These are phyloP conservation scores for Tylopilus vinaceipallidus DNA, from an alignment of 768 basidiomycete genomes.

Conservation along the genomic window DNA sequence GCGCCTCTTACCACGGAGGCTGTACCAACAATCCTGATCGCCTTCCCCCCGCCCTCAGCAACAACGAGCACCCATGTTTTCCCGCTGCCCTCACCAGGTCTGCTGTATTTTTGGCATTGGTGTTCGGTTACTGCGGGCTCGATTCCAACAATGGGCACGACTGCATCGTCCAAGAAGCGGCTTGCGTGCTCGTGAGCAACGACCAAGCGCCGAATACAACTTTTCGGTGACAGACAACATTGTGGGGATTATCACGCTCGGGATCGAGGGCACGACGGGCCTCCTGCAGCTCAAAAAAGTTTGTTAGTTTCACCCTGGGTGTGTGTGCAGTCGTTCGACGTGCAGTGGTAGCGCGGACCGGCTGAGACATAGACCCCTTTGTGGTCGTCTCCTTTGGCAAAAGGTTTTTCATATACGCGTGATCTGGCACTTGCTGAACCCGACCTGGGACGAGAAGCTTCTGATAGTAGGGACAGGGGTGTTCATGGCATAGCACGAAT, in stretches of 20 bases:
- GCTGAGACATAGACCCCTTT: conserved; percentile 98
- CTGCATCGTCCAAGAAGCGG: conserved; percentile 34
- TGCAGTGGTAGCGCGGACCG: conserved; percentile 83
- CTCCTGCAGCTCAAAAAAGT: conserved; percentile 89
- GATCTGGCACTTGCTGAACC: conserved; percentile 80
- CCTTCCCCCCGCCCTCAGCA: conserved; percentile 11
- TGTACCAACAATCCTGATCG: conserved; percentile 13
- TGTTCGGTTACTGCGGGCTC: conserved; percentile 33
- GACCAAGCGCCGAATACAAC: conserved; percentile 48
- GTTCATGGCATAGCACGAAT: too few species aligned
- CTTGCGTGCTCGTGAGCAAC: conserved; percentile 40
- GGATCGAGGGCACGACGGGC: conserved; percentile 81
- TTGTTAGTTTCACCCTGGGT: conserved; percentile 30
- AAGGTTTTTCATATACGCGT: conserved; percentile 95
- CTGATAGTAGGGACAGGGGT: too few species aligned
- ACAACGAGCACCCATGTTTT: conserved; percentile 8
- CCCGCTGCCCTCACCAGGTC: conserved; percentile 23
- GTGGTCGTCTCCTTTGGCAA: conserved; percentile 95
- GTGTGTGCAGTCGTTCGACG: background rate
- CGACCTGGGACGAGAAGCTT: conserved; percentile 92
- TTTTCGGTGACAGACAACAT: conserved; percentile 76
- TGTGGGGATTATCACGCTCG: conserved; percentile 92
- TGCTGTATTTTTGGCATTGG: conserved; percentile 25
- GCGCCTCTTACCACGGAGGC: too few species aligned
- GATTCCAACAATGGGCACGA: conserved; percentile 19